A percentile compares a stretch with the other conserved stretches of the same genome.
Conservation (phyloP, 441 rosid species). For the Mallotus japonicus region DNA sequence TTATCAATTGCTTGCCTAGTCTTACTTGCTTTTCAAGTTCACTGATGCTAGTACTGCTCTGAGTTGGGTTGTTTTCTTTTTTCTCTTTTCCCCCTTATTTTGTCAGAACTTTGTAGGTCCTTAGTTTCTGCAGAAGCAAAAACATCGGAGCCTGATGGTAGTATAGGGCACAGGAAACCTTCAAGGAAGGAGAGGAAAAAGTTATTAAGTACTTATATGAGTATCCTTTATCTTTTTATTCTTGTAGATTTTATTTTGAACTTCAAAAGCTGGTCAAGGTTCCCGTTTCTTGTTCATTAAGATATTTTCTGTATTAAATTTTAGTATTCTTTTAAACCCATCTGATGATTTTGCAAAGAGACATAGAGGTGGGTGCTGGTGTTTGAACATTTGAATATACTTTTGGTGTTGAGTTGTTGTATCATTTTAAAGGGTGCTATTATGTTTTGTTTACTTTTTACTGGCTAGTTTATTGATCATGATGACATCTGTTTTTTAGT, state of each 20-base stretch:
- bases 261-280: not conserved
- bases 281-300: constrained; percentile 4
- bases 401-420: constrained; percentile 10
- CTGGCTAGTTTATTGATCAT: not conserved
- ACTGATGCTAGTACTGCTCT: constrained; percentile 31
- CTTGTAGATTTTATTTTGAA: not conserved
- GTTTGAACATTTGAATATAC: not conserved
- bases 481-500: constrained; percentile 23
- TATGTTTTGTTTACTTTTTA: constrained; percentile 5
- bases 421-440: constrained; percentile 7
- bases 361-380: not conserved
- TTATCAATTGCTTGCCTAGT: constrained; percentile 14
- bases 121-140: constrained; percentile 35
- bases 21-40: constrained; percentile 20
- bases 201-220: constrained; percentile 34
- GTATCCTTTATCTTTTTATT: constrained; percentile 39
- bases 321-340: not conserved
- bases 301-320: not conserved
- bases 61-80: constrained; percentile 28
- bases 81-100: constrained; percentile 23
- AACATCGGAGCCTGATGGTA: constrained; percentile 33
- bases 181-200: constrained; percentile 60
- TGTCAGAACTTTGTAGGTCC: constrained; percentile 57
- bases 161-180: constrained; percentile 43
- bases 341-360: not conserved